Conservation (phyloP, 306 rosid species). For the Ormosia semicastrata region DNA sequence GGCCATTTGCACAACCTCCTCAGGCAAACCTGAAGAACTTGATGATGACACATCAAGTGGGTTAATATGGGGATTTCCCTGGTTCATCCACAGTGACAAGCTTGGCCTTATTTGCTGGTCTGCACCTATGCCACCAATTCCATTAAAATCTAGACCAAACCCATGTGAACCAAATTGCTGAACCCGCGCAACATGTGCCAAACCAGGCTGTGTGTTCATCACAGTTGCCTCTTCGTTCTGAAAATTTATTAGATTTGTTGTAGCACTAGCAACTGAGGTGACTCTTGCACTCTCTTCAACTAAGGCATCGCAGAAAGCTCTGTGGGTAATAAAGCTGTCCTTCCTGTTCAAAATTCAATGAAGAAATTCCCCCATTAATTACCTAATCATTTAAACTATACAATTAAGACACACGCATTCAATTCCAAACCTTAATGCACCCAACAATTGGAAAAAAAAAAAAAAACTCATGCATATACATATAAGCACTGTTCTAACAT, state of each 20-base stretch:
- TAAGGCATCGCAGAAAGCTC: conserved; percentile 97
- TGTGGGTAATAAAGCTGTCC: conserved; percentile 94
- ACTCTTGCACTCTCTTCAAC: conserved; percentile 91
- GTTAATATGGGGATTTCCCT: conserved; percentile 38
- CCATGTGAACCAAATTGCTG: conserved; percentile 44
- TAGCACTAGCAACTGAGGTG: conserved; percentile 42
- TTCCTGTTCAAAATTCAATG: conserved; percentile 54
- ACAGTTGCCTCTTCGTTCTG: conserved; percentile 46
- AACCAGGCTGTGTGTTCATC: conserved; percentile 38
- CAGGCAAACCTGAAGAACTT: conserved; percentile 34
- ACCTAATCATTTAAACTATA: conserved; percentile 20
- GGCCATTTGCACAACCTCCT: conserved; percentile 56
- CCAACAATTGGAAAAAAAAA: not conserved
- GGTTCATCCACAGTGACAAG: conserved; percentile 75
- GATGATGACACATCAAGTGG: conserved; percentile 29
- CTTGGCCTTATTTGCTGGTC: conserved; percentile 59
- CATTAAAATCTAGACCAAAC: conserved; percentile 34
- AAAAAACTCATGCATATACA: too few relatives aligned
- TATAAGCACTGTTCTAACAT: too few relatives aligned
- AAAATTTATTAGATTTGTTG: conserved; percentile 65
- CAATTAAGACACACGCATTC: conserved; percentile 30
- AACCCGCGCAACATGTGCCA: conserved; percentile 29
- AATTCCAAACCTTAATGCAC: conserved; percentile 28
- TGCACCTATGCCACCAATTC: not conserved
- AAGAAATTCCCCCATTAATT: conserved; percentile 28